Evolutionary conservation across 2,329 filamentous ascomycete genomes (phyloP).

Genomic region (Westerdykella ornata): DNA sequence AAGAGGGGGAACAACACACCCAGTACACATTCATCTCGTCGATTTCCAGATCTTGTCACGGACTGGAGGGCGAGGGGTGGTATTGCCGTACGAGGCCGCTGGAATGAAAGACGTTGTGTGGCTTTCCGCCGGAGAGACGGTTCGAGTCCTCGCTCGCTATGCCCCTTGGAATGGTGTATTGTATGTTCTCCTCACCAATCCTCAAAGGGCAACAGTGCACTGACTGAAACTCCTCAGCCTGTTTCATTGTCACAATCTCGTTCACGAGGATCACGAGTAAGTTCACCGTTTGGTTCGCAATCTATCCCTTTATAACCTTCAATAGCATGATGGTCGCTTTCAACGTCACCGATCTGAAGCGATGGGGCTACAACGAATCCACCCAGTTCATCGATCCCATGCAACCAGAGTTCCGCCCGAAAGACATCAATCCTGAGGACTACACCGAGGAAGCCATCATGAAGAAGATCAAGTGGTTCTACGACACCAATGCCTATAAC

Average conservation of each 20-base stretch:
- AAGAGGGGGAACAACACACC: slow-evolving; percentile 47
- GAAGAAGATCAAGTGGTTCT: slow-evolving; percentile 28
- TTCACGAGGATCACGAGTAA: slow-evolving; percentile 41
- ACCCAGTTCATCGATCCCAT: slow-evolving; percentile 31
- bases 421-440: slow-evolving; percentile 17
- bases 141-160: slow-evolving; percentile 25
- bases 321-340: slow-evolving; percentile 39
- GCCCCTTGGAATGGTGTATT: slow-evolving; percentile 44
- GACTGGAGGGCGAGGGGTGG: slow-evolving; percentile 37
- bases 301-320: slow-evolving; percentile 4
- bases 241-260: slow-evolving; percentile 44
- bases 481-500: slow-evolving; percentile 27
- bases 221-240: slow-evolving; percentile 16
- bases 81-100: slow-evolving; percentile 49
- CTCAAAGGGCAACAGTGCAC: neutral
- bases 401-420: slow-evolving; percentile 24
- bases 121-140: slow-evolving; percentile 44
- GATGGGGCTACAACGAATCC: slow-evolving; percentile 28
- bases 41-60: slow-evolving; percentile 52
- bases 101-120: slow-evolving; percentile 55
- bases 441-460: slow-evolving; percentile 22
- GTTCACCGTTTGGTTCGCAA: slow-evolving; percentile 2
- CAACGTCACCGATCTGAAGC: slow-evolving; percentile 37
- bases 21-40: slow-evolving; percentile 53
- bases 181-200: slow-evolving; percentile 5